A percentile compares a stretch with the other conserved stretches of the same genome.
phyloP scores from a whole-genome alignment of 129 eudicot genomes.

The Ambrosia trifida region DNA sequence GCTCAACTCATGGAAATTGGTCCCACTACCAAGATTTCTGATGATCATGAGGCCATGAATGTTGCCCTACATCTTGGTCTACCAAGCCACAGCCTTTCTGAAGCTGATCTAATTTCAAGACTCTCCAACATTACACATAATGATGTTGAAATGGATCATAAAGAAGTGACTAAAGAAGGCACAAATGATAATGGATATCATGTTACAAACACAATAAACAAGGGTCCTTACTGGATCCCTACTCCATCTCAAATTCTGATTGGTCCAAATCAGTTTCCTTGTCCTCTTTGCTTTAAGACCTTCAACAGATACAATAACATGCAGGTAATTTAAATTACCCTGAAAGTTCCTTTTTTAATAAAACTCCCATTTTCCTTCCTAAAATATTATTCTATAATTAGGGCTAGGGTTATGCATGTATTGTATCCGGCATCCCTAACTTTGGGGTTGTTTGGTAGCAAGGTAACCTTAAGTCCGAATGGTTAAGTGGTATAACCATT shows the following conservation, averaged over 20 bases:
- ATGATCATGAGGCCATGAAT: slow-evolving; percentile 34
- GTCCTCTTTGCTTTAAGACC: slow-evolving; percentile 91
- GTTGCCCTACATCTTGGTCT: slow-evolving; percentile 69
- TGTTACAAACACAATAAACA: slow-evolving; percentile 55
- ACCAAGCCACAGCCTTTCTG: slow-evolving; percentile 37
- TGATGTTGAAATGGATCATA: slow-evolving; percentile 19
- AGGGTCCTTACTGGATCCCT: slow-evolving; percentile 95
- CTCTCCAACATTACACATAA: slow-evolving; percentile 25
- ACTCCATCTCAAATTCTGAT: slow-evolving; percentile 86
- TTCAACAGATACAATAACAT: slow-evolving; percentile 97
- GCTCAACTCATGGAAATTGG: slow-evolving; percentile 49
- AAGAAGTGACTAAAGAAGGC: slow-evolving; percentile 31
- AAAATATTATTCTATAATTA: not conserved
- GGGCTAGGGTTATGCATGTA: slow-evolving; percentile 30
- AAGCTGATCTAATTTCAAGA: slow-evolving; percentile 43
- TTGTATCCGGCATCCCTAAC: too few species aligned
- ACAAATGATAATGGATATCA: slow-evolving; percentile 34
- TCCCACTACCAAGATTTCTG: slow-evolving; percentile 24
- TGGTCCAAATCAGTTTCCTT: slow-evolving; percentile 92
- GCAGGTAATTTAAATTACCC: slow-evolving; percentile 55
- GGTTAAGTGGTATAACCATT: too few species aligned
- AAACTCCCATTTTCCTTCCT: slow-evolving; percentile 23
- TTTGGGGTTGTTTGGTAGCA: too few species aligned
- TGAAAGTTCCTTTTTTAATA: not conserved
- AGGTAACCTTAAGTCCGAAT: too few species aligned